Conservation (phyloP, 371 early-diverging fungal genomes). For the Apophysomyces elegans region DNA sequence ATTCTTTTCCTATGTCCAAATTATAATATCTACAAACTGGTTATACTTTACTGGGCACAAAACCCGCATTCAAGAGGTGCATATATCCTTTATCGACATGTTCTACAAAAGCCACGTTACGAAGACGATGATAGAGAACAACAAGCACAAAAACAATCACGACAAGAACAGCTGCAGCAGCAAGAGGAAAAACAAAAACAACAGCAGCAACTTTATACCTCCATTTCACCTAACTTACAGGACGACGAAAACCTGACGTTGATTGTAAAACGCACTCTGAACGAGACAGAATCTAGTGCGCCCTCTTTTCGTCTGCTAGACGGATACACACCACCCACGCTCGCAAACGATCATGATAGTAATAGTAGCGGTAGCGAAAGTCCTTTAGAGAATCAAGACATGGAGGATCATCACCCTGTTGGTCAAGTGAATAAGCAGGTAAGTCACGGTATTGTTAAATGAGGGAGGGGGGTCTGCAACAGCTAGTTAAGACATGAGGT, state of each 20-base stretch:
- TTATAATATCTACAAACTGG: conserved; percentile 50
- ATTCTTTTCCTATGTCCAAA: conserved; percentile 36
- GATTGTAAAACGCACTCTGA: conserved; percentile 9
- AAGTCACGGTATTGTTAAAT: background rate
- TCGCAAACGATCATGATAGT: conserved; percentile 1
- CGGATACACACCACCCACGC: conserved; percentile 31
- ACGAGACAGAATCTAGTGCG: background rate
- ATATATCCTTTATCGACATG: conserved; percentile 36
- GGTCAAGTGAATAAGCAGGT: conserved; percentile 12
- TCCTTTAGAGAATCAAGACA: conserved; percentile 12
- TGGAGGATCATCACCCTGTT: background rate
- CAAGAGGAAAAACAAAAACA: background rate
- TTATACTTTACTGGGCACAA: conserved; percentile 58
- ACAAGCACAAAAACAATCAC: conserved; percentile 10
- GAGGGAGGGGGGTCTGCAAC: background rate
- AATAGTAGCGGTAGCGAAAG: conserved; percentile 18
- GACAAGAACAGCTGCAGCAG: background rate
- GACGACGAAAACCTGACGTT: conserved; percentile 15
- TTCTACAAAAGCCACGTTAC: conserved; percentile 38
- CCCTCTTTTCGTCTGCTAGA: conserved; percentile 25
- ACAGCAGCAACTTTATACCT: background rate
- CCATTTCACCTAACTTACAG: conserved; percentile 1
- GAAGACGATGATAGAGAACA: conserved; percentile 11
- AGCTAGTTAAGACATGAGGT: background rate
- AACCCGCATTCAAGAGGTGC: conserved; percentile 57